These are phyloP conservation scores for Linnemannia zychae DNA, from an alignment of 192 early-diverging fungal genomes.

Conservation along the genomic window DNA sequence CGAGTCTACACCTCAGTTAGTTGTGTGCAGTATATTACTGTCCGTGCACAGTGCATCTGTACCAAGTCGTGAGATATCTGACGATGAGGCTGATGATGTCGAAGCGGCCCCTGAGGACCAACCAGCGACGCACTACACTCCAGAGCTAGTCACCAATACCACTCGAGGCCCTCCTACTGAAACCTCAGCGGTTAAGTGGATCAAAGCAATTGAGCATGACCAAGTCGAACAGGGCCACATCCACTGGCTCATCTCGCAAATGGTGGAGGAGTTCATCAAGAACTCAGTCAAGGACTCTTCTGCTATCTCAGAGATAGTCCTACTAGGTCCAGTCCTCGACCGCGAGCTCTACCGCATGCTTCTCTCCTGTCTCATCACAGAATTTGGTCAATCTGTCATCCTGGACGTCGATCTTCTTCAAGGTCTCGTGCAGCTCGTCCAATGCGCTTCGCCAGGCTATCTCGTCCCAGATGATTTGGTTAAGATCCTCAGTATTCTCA, in stretches of 20 bases:
- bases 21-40: too few species aligned
- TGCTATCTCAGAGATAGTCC: background rate
- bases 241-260: background rate
- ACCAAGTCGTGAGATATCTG: too few species aligned
- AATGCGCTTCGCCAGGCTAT: background rate
- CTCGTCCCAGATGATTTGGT: background rate
- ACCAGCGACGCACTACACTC: too few species aligned
- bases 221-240: background rate
- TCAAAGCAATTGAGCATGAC: background rate
- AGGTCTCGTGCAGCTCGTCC: constrained; percentile 5
- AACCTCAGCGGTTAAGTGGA: background rate
- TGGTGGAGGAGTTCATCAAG: background rate
- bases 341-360: background rate
- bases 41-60: too few species aligned
- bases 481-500: constrained; percentile 11
- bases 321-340: constrained; percentile 2
- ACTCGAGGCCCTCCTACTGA: background rate
- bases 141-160: background rate
- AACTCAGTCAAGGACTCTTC: background rate
- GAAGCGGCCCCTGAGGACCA: too few species aligned
- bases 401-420: constrained; percentile 6
- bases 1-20: too few species aligned
- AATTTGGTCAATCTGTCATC: background rate
- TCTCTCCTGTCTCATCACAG: background rate
- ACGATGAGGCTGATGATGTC: too few species aligned